Evolutionary conservation across 495 filamentous ascomycete species (phyloP), one percentile per base, ranked within the genome.

Genomic region (Aspergillus wentii): DNA sequence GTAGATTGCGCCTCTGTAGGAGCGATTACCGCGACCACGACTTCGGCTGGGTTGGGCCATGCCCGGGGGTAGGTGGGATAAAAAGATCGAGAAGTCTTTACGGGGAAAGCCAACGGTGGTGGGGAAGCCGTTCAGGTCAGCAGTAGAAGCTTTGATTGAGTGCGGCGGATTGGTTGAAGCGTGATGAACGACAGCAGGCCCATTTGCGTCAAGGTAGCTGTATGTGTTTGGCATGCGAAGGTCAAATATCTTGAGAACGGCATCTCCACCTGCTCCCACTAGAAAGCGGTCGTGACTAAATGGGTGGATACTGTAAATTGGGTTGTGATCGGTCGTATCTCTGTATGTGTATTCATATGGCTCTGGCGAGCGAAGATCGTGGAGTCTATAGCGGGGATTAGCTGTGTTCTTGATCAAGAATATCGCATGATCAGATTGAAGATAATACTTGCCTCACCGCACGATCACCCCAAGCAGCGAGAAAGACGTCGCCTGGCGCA

Each of bases 191-290:
- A 38, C 7, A 15, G 27, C 41, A 15, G 30, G 43, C 20, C 13
- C 35, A 25, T 32, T 51, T 18, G 64, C 46, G 14, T 67, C 49
- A 21, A 57, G 61, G 34, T 66, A 62, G 38, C 42, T 59, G 54
- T 72, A 75, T 4, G 56, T 61, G 6, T 68, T 74, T 8, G 57
- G 53, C 61, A 79, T 67, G 25, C 82, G 76, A 22, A 86, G 53
- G 48, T 86, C 79, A 41, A 83, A 86, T 2, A 83, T 51, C 45
- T 84, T 85, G 7, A 86, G 52, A 11, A 81, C 48, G 29, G 69
- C 71, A 47, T 82, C 71, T 8, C 67, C 66, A 8, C 69, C 68
- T 1, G 68, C 68, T 13, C 80, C 82, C 13, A 71, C 74, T 10
- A 83, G 41, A 43, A 86, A 73, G 5, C 69, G 62, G 43, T 82